Conservation (phyloP, 192 early-diverging fungal species). For the Backusella sp. region DNA sequence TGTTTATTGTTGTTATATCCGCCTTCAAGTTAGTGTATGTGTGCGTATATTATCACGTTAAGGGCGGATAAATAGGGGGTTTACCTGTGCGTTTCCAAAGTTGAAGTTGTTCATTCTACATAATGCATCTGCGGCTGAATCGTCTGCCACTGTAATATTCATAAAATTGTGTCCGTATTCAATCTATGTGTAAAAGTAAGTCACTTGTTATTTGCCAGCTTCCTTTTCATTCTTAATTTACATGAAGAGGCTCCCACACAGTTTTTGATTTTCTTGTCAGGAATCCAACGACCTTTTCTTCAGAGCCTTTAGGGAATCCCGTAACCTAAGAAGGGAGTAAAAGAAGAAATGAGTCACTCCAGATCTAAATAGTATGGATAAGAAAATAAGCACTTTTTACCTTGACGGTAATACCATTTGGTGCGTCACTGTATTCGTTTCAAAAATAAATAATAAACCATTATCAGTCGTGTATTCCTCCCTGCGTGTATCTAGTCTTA, state of each 20-base stretch:
- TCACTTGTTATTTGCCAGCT: background rate
- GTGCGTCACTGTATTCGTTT: background rate
- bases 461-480: background rate
- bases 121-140: constrained; percentile 5
- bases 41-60: background rate
- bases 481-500: background rate
- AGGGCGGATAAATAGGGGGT: background rate
- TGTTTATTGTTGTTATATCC: too few relatives aligned
- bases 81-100: constrained; percentile 7
- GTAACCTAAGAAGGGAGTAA: constrained; percentile 12
- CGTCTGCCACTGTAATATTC: constrained; percentile 9
- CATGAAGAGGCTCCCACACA: constrained; percentile 24
- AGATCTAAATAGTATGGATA: background rate
- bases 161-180: background rate
- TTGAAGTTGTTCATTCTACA: constrained; percentile 5
- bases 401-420: constrained; percentile 10
- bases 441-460: background rate
- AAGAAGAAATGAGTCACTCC: background rate
- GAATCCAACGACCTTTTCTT: constrained; percentile 19
- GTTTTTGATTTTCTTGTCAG: constrained; percentile 22
- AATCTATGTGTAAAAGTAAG: background rate
- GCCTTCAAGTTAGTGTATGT: too few relatives aligned
- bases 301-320: constrained; percentile 19
- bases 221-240: background rate
- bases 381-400: background rate